phyloP scores from a whole-genome alignment of 306 rosid genomes.

The Canavalia ensiformis region DNA sequence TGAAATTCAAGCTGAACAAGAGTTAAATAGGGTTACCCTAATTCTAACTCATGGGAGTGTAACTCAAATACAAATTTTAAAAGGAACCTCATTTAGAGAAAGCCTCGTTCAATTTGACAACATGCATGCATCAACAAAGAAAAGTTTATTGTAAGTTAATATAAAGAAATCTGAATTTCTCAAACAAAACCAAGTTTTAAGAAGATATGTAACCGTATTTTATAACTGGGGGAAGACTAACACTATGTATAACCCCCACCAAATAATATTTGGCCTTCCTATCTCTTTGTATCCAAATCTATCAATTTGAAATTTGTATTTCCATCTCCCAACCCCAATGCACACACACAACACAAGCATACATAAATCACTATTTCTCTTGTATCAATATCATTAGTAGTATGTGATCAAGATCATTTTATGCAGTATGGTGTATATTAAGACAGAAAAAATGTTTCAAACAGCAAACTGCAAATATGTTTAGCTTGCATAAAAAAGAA shows the following conservation, averaged over 20 bases:
- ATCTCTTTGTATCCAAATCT: slow-evolving; percentile 11
- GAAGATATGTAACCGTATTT: background rate
- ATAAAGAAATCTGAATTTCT: slow-evolving; percentile 12
- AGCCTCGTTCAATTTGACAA: background rate
- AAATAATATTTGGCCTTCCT: background rate
- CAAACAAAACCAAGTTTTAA: slow-evolving; percentile 24
- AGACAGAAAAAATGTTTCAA: background rate
- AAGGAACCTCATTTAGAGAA: slow-evolving; percentile 14
- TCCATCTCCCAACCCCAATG: background rate
- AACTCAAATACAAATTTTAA: slow-evolving; percentile 7
- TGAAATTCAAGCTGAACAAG: slow-evolving; percentile 40
- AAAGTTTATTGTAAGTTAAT: background rate
- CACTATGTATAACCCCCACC: background rate
- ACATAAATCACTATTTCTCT: slow-evolving; percentile 18
- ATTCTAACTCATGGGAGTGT: slow-evolving; percentile 22
- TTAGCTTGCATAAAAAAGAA: slow-evolving; percentile 1
- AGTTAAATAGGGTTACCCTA: background rate
- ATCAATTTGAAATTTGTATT: slow-evolving; percentile 8
- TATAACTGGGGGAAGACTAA: background rate
- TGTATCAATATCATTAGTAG: slow-evolving; percentile 14
- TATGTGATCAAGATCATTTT: background rate
- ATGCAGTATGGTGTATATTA: background rate
- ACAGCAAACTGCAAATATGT: slow-evolving; percentile 33
- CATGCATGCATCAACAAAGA: background rate
- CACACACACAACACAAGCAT: background rate